phyloP scores from a whole-genome alignment of 805 yeast genomes.

The Kazachstania kunashirensis region DNA sequence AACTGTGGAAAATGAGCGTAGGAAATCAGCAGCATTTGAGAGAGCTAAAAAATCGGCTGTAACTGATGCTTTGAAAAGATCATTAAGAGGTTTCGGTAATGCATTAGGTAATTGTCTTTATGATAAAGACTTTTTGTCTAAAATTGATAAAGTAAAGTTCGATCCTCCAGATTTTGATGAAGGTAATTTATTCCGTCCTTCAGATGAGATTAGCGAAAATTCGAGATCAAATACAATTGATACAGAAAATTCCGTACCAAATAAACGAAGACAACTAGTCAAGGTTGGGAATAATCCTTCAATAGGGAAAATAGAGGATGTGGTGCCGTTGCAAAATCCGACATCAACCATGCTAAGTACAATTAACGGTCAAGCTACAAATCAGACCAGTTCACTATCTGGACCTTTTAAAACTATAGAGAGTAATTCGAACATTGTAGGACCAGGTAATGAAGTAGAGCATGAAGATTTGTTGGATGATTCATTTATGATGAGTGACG shows the following conservation, averaged over 20 bases:
- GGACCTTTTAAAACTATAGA: too few relatives aligned
- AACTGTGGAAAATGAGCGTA: constrained; percentile 63
- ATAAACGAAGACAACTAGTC: constrained; percentile 19
- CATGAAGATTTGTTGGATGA: constrained; percentile 39
- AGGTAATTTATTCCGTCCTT: constrained; percentile 32
- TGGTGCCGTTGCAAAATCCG: too few relatives aligned
- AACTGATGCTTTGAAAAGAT: constrained; percentile 73
- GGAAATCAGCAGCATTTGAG: constrained; percentile 69
- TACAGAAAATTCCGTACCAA: constrained; percentile 6
- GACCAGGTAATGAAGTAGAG: not conserved
- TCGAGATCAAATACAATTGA: constrained; percentile 23
- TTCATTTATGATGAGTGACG: constrained; percentile 46
- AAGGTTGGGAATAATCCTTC: too few relatives aligned
- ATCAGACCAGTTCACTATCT: too few relatives aligned
- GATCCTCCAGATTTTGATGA: constrained; percentile 40
- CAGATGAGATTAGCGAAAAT: constrained; percentile 27
- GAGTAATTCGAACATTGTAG: too few relatives aligned
- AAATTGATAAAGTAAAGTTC: constrained; percentile 34
- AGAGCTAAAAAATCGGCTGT: constrained; percentile 77
- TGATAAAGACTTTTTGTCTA: constrained; percentile 53
- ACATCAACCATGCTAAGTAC: too few relatives aligned
- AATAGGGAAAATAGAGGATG: too few relatives aligned
- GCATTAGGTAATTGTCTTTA: constrained; percentile 79
- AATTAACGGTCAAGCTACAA: too few relatives aligned
- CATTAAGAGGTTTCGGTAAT: constrained; percentile 72